phyloP scores from a whole-genome alignment of 1,284 basidiomycete species.

The Marasmius oreades region DNA sequence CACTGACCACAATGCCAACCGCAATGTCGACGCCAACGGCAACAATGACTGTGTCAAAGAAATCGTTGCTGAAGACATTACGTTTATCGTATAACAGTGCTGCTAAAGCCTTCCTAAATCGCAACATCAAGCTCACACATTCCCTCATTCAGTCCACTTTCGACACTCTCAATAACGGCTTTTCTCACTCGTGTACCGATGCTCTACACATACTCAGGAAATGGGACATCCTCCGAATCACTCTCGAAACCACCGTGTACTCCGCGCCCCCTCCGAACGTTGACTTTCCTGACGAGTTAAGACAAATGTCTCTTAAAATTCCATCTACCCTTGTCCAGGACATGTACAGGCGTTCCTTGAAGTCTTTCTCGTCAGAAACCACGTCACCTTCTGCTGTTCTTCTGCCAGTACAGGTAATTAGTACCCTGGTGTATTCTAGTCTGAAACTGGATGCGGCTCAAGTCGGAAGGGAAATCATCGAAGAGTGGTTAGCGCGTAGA shows the following conservation, averaged over 20 bases:
- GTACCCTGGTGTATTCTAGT: conserved; percentile 65
- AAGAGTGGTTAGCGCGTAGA: conserved; percentile 68
- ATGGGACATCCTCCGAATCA: conserved; percentile 82
- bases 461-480: conserved; percentile 59
- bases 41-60: neutral
- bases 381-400: conserved; percentile 44
- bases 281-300: conserved; percentile 47
- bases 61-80: conserved; percentile 35
- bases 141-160: conserved; percentile 64
- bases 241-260: conserved; percentile 72
- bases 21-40: neutral
- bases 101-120: conserved; percentile 70
- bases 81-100: conserved; percentile 72
- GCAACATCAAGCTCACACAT: conserved; percentile 60
- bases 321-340: conserved; percentile 54
- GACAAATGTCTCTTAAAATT: conserved; percentile 49
- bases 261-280: conserved; percentile 45
- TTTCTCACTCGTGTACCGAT: conserved; percentile 44
- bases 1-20: neutral
- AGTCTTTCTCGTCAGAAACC: conserved; percentile 56
- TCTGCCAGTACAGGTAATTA: conserved; percentile 64
- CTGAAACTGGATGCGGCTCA: conserved; percentile 61
- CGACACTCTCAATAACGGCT: conserved; percentile 43
- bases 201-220: conserved; percentile 70
- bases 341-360: conserved; percentile 60